A percentile compares a stretch with the other conserved stretches of the same genome.
Evolutionary conservation across 176 grass and related monocot species (phyloP).

Genomic region (Tillandsia fasciculata): DNA sequence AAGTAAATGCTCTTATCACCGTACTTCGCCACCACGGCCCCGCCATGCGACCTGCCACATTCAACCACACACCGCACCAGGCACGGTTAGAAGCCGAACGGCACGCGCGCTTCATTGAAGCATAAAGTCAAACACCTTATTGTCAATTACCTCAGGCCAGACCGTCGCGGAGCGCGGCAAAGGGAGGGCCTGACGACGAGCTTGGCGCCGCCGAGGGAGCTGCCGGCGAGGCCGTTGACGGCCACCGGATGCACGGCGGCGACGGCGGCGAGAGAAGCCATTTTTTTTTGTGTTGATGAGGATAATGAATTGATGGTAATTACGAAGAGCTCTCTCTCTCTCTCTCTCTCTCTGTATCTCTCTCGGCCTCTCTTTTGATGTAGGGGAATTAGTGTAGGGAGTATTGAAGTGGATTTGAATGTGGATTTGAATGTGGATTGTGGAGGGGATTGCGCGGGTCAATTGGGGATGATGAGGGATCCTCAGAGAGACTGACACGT

Average conservation of each 20-base stretch:
- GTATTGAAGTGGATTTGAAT: constrained; percentile 28
- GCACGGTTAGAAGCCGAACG: not conserved
- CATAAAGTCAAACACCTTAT: not conserved
- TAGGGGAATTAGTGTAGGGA: constrained; percentile 15
- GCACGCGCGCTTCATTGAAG: not conserved
- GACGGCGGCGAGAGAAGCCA: constrained; percentile 81
- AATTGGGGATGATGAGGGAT: constrained; percentile 7
- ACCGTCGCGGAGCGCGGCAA: constrained; percentile 24
- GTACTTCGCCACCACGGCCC: constrained; percentile 80
- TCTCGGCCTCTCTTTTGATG: constrained; percentile 1
- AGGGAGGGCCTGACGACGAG: constrained; percentile 41
- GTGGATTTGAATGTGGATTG: constrained; percentile 31
- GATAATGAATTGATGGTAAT: not conserved
- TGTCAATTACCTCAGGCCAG: constrained; percentile 34
- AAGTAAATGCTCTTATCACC: constrained; percentile 99
- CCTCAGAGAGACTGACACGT: constrained; percentile 41
- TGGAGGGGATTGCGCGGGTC: constrained; percentile 18
- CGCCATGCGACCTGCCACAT: constrained; percentile 18
- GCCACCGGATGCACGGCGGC: constrained; percentile 50
- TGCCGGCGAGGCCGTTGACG: constrained; percentile 71
- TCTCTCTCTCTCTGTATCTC: too few relatives aligned
- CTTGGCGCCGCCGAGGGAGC: constrained; percentile 64
- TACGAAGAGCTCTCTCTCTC: not conserved
- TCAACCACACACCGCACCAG: not conserved
- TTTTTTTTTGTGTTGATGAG: constrained; percentile 21